These are phyloP conservation scores for Colletotrichum camelliae DNA, from an alignment of 2,329 filamentous ascomycete species.

Conservation along the genomic window DNA sequence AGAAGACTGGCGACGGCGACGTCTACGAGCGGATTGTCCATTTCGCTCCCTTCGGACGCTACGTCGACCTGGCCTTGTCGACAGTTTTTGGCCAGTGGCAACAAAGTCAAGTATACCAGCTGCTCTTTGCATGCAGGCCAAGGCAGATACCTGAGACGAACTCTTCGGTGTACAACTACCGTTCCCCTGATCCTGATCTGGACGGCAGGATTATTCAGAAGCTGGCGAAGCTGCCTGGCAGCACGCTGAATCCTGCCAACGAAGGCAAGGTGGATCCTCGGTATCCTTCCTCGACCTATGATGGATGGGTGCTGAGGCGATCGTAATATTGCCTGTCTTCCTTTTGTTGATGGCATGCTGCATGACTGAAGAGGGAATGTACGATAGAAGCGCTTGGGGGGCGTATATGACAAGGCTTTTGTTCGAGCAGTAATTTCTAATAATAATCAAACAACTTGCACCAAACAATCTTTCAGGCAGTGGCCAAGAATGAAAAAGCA, in stretches of 20 bases:
- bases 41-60: neutral
- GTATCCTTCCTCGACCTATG: conserved; percentile 2
- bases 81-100: neutral
- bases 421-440: neutral
- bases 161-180: conserved; percentile 12
- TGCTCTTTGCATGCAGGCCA: conserved; percentile 6
- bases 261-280: neutral
- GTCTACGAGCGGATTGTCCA: neutral
- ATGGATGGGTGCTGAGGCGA: neutral
- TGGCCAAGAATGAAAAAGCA: neutral
- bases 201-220: conserved; percentile 5
- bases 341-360: neutral
- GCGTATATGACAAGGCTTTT: neutral
- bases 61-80: neutral
- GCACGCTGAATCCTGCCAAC: neutral
- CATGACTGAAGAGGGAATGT: neutral
- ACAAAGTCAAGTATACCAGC: neutral
- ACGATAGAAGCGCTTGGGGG: neutral
- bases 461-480: neutral
- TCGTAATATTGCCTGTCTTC: neutral
- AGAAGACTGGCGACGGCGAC: neutral
- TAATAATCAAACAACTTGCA: neutral
- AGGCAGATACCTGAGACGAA: neutral
- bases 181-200: neutral
- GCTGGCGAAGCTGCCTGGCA: neutral